phyloP scores from a whole-genome alignment of 2,329 filamentous ascomycete genomes.

The Verticillium alfalfae region DNA sequence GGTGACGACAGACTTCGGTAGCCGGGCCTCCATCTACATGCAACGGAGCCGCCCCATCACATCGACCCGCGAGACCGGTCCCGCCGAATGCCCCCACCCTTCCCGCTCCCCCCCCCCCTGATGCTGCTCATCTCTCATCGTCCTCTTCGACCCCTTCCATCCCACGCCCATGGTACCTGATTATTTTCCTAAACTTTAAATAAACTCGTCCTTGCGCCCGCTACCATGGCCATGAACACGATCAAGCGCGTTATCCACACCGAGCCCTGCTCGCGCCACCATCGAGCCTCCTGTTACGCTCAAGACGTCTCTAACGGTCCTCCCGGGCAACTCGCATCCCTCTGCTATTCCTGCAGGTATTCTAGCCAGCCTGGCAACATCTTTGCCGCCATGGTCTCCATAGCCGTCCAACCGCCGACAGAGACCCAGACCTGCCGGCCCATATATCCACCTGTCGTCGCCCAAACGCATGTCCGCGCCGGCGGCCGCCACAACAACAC shows the following conservation, averaged over 20 bases:
- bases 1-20: not conserved
- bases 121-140: not conserved
- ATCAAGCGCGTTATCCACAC: not conserved
- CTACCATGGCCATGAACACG: not conserved
- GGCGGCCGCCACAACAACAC: not conserved
- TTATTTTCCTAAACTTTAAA: not conserved
- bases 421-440: not conserved
- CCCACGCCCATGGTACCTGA: not conserved
- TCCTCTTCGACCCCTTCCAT: not conserved
- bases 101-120: not conserved
- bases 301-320: not conserved
- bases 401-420: not conserved
- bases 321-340: not conserved
- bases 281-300: not conserved
- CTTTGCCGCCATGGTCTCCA: not conserved
- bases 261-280: not conserved
- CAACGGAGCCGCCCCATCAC: not conserved
- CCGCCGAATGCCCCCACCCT: not conserved
- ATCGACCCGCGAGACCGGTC: not conserved
- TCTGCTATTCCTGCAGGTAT: not conserved
- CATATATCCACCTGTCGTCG: conserved; percentile 17
- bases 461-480: conserved; percentile 7
- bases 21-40: not conserved
- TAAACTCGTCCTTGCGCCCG: not conserved
- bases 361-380: not conserved